Conservation (phyloP, 1,284 basidiomycete genomes). For the Schizophyllum commune region DNA sequence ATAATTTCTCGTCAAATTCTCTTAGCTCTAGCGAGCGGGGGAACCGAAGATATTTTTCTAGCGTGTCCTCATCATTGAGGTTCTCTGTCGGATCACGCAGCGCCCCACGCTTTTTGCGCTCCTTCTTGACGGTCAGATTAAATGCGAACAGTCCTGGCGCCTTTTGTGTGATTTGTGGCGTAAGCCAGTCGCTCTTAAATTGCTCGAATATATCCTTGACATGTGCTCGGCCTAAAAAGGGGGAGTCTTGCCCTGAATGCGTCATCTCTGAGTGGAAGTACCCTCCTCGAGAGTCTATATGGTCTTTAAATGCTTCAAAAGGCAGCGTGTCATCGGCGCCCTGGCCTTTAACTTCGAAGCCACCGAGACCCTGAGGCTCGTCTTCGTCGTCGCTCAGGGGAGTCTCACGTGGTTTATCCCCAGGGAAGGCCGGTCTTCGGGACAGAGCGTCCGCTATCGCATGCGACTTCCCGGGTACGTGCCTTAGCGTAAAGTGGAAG, state of each 20-base stretch:
- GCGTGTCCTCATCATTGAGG: not conserved
- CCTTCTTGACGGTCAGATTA: too few species aligned
- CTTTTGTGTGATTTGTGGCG: not conserved
- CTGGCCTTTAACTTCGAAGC: constrained; percentile 2
- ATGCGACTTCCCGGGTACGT: constrained; percentile 21
- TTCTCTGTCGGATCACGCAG: not conserved
- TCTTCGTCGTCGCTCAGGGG: constrained; percentile 7
- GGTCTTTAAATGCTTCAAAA: constrained; percentile 12
- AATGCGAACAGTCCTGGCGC: too few species aligned
- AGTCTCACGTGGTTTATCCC: constrained; percentile 11
- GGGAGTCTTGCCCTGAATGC: not conserved
- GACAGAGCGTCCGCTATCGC: constrained; percentile 24
- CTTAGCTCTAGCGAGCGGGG: not conserved
- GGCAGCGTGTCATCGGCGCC: constrained; percentile 4
- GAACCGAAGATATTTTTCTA: not conserved
- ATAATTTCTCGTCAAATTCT: not conserved
- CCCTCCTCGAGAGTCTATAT: constrained; percentile 7
- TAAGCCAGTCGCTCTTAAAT: not conserved
- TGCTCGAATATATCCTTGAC: constrained; percentile 6
- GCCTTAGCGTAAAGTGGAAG: constrained; percentile 28
- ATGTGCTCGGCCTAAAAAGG: constrained; percentile 7
- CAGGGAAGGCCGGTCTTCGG: constrained; percentile 9
- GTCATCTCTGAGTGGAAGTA: constrained; percentile 2
- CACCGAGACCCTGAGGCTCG: not conserved
- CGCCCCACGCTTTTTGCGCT: too few species aligned